Evolutionary conservation across 371 early-diverging fungal species (phyloP).

Genomic region (Mortierella sp.): DNA sequence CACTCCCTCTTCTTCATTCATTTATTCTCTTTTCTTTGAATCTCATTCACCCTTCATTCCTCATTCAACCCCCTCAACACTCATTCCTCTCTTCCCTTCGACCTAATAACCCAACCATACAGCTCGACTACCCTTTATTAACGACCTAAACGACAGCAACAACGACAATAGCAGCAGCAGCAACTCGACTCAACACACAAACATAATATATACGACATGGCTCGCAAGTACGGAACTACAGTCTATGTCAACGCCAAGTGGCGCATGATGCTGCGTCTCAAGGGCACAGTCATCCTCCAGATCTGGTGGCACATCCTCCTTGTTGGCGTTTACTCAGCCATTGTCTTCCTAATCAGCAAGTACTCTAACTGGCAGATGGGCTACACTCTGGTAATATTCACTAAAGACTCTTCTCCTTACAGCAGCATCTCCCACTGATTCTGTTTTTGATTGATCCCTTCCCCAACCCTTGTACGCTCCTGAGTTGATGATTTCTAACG

Average conservation of each 20-base stretch:
- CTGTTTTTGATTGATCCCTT: too few relatives aligned
- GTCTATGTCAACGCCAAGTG: constrained; percentile 40
- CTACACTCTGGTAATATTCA: constrained; percentile 37
- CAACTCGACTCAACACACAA: not conserved
- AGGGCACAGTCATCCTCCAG: constrained; percentile 49
- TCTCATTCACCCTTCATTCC: not conserved
- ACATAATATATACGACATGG: constrained; percentile 4
- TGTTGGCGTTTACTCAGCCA: constrained; percentile 26
- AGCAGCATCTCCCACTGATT: too few relatives aligned
- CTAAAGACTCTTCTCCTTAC: too few relatives aligned
- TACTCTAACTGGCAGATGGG: constrained; percentile 41
- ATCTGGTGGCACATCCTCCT: constrained; percentile 57
- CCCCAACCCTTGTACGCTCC: not conserved
- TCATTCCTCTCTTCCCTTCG: not conserved
- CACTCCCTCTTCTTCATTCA: not conserved
- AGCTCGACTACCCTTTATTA: not conserved
- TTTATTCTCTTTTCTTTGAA: not conserved
- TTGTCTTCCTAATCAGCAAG: constrained; percentile 30
- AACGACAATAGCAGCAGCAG: not conserved
- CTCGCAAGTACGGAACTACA: constrained; percentile 29
- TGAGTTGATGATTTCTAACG: not conserved
- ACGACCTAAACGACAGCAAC: not conserved
- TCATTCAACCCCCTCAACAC: not conserved
- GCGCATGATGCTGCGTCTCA: constrained; percentile 55
- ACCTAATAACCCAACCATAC: not conserved